Conservation (phyloP, 2,329 filamentous ascomycete species). For the Aspergillus felis region DNA sequence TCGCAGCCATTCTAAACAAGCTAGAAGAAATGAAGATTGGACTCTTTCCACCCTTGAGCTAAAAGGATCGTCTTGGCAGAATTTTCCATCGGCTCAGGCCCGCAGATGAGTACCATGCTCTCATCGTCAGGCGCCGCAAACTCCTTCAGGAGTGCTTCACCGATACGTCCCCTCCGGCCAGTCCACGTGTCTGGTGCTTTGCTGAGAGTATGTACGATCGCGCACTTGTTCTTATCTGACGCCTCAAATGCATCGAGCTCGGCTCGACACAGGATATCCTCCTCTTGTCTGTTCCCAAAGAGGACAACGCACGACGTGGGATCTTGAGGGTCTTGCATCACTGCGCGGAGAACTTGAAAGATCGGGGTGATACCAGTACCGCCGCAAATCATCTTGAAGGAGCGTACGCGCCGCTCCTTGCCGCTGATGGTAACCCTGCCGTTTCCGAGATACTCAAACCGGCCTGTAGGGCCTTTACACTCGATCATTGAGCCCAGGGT, state of each 20-base stretch:
- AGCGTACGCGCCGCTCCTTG: constrained; percentile 54
- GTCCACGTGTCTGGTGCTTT: constrained; percentile 61
- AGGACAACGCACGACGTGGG: constrained; percentile 67
- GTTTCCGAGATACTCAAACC: constrained; percentile 71
- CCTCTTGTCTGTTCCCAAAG: constrained; percentile 70
- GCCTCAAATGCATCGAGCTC: constrained; percentile 65
- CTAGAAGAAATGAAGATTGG: constrained; percentile 73
- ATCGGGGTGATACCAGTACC: constrained; percentile 93
- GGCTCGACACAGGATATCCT: constrained; percentile 75
- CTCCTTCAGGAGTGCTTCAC: constrained; percentile 57
- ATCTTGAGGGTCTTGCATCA: constrained; percentile 63
- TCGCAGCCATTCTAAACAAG: not conserved
- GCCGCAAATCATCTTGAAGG: constrained; percentile 81
- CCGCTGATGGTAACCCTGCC: constrained; percentile 62
- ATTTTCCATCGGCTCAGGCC: constrained; percentile 71
- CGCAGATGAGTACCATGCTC: constrained; percentile 70
- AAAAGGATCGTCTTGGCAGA: constrained; percentile 55
- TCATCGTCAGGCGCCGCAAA: constrained; percentile 51
- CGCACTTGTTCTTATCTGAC: constrained; percentile 53
- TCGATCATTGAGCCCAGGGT: constrained; percentile 70
- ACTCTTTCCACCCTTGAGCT: constrained; percentile 66
- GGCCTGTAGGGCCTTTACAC: constrained; percentile 83
- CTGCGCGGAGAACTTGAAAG: constrained; percentile 73
- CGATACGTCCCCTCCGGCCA: constrained; percentile 66
- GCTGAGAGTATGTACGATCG: constrained; percentile 66